Evolutionary conservation across 345 rosid species (phyloP), one percentile per base, ranked within the genome.

Genomic region (Limnanthes douglasii): DNA sequence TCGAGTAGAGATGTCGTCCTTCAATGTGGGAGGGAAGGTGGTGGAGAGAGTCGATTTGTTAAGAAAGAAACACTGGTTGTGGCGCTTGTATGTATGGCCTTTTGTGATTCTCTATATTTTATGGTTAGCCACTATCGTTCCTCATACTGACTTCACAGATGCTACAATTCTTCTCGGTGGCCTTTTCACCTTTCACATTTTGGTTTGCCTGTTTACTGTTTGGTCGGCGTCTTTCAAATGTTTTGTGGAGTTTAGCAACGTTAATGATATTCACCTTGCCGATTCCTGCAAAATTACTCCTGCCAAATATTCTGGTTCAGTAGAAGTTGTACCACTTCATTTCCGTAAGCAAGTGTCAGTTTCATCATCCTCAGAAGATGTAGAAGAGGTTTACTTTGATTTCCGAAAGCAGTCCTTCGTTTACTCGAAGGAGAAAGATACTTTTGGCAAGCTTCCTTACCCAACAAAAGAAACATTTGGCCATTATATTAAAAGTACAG

Each of bases 391-490:
- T 25, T 85, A 53, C 72, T 92, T 92, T 53, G 96, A 92, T 59
- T 92, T 92, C 37, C 65, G 99, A 46, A 92, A 85, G 73, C 99
- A 92, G 54, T 51, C 61, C 11, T 92, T 85, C 49, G 75, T 78
- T 23, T 85, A 58, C 50, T 85, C 94, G 11, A 54, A 65, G 46
- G 98, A 90, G 57, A 47, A 50, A 6, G 68, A 53, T n/a, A 69
- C 66, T 38, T 81, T 92, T 68, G 56, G 69, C 69, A 92, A 85
- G 66, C 94, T 92, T 54, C 93, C 78, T 13, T 92, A 77, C 60
- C 99, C 96, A 18, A 85, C 99, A 5, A 92, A 85, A 65, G 99
- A 85, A 65, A 61, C 75, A 31, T 73, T 85, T 69, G 85, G 94
- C 37, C 46, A 60, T 46, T 92, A 85, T 61, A 54, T 81, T 9